A percentile compares a stretch with the other conserved stretches of the same genome.
Evolutionary conservation across 345 rosid genomes (phyloP).

Genomic region (Rhodamnia argentea): DNA sequence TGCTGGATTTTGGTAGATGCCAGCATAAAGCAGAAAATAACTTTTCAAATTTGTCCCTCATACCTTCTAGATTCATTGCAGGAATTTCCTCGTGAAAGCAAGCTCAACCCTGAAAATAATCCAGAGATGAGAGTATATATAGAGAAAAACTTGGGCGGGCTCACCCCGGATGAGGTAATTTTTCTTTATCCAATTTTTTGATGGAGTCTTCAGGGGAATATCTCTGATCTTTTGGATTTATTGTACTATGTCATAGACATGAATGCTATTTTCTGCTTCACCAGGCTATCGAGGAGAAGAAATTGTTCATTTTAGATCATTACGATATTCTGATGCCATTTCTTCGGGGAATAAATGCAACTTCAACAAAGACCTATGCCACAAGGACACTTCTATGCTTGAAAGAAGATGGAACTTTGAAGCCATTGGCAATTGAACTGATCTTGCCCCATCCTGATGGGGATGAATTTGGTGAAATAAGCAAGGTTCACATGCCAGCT

Average conservation of each 20-base stretch:
- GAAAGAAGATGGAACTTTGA: slow-evolving; percentile 71
- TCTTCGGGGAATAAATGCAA: slow-evolving; percentile 50
- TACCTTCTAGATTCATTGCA: slow-evolving; percentile 9
- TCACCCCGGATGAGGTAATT: slow-evolving; percentile 42
- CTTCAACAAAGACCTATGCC: slow-evolving; percentile 58
- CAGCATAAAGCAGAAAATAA: neutral
- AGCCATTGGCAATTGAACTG: slow-evolving; percentile 75
- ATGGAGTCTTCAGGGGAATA: neutral
- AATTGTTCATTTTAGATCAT: slow-evolving; percentile 72
- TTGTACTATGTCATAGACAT: neutral
- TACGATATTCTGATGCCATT: slow-evolving; percentile 78
- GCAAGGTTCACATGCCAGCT: slow-evolving; percentile 65
- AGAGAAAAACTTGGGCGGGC: slow-evolving; percentile 36
- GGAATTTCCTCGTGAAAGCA: slow-evolving; percentile 74
- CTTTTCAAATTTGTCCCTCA: neutral
- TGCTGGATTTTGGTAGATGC: neutral
- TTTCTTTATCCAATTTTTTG: neutral
- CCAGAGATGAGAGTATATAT: slow-evolving; percentile 38
- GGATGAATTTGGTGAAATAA: slow-evolving; percentile 47
- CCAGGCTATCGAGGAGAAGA: slow-evolving; percentile 53
- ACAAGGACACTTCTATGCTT: slow-evolving; percentile 69
- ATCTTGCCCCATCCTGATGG: slow-evolving; percentile 70
- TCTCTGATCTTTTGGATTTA: neutral
- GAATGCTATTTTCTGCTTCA: neutral
- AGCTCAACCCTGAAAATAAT: slow-evolving; percentile 42